Base-by-base conservation (phyloP, 257 asterid species). In the Datura wrightii region DNA sequence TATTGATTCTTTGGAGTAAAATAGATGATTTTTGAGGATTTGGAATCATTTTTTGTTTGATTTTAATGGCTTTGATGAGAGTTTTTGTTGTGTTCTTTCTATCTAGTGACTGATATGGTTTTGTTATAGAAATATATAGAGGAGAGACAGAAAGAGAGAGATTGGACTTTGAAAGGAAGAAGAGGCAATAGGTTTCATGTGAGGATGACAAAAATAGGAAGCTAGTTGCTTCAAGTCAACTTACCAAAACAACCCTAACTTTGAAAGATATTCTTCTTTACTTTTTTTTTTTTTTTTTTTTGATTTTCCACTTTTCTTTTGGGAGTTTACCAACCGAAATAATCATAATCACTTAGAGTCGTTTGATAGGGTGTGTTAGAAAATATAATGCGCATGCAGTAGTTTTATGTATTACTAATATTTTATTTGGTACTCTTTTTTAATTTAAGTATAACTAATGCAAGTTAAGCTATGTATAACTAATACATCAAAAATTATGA, bases 1-100 rank as follows among this genome's bases (percentile, higher is more conserved):
- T 31, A 18, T 66, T 79, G 80, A 84, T 84, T 79, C 84, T 84
- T 78, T 63, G 87, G 11, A 84, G 87, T 63, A 79, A 1, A 84
- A 79, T n/a, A 55, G 87, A 84, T 48, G 86, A 63, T 9, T 52
- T n/a, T 48, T 81, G 83, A 39, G 52, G 65, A 78, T 79, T 48
- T 14, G 84, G 58, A 63, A 56, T 83, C 86, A 84, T 84, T 63
- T 74, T 13, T 42, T 36, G 37, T 60, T 19, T 3, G 37, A 4
- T 36, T 15, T 7, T 18, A 44, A 69, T 37, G 50, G 10, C 4
- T 60, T 67, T 67, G 18, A 71, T n/a, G 10, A 18, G 37, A 71
- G 37, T 18, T 42, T 65, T 44, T 71, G 10, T 71, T 71, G 56
- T 10, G 39, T 42, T 71, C 11, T 63, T 67, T 18, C 7, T 50